Percentiles rank a stretch among this genome's conserved stretches.
phyloP scores from a whole-genome alignment of 345 rosid species.

The Schrenkiella parvula region DNA sequence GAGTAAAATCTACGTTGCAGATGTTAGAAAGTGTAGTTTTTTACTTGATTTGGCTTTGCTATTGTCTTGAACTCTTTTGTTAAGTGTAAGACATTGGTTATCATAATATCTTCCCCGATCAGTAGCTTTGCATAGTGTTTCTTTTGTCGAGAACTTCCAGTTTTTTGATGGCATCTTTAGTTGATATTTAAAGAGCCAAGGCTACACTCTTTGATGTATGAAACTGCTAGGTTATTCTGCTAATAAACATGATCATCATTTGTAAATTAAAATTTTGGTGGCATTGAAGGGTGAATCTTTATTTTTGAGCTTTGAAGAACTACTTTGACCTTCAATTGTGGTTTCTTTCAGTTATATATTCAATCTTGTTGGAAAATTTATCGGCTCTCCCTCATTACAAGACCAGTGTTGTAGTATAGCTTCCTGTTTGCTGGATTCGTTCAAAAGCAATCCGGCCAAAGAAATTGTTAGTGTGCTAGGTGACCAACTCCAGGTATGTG shows the following conservation, averaged over 20 bases:
- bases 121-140: constrained; percentile 5
- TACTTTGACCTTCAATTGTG: constrained; percentile 24
- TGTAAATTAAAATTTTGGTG: constrained; percentile 7
- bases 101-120: background rate
- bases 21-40: constrained; percentile 15
- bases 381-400: constrained; percentile 62
- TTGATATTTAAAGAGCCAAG: constrained; percentile 5
- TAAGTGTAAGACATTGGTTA: background rate
- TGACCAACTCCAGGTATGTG: constrained; percentile 81
- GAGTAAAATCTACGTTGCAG: background rate
- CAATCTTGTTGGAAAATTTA: constrained; percentile 79
- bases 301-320: background rate
- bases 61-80: background rate
- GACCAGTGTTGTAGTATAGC: constrained; percentile 82
- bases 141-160: constrained; percentile 1
- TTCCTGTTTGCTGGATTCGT: constrained; percentile 54
- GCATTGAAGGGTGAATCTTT: background rate
- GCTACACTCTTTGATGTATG: constrained; percentile 14
- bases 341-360: constrained; percentile 65
- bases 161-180: background rate
- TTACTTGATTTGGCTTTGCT: background rate
- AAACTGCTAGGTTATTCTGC: background rate
- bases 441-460: constrained; percentile 53
- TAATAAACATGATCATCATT: background rate
- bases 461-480: constrained; percentile 70